Conservation (phyloP, 2,329 filamentous ascomycete species). For the Fusarium transvaalense region DNA sequence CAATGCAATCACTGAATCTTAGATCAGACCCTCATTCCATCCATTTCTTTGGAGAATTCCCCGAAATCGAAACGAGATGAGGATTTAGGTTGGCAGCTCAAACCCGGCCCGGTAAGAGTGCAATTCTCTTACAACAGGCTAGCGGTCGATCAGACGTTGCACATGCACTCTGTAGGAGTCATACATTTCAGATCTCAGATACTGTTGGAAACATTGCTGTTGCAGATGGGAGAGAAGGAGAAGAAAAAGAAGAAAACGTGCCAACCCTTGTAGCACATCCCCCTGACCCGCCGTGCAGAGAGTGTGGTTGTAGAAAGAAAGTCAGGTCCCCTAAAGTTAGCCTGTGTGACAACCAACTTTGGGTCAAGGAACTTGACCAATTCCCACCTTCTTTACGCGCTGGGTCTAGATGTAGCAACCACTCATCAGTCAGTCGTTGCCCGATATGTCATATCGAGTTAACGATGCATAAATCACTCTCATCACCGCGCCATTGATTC, state of each 20-base stretch:
- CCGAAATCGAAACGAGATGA: conserved; percentile 17
- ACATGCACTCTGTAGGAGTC: conserved; percentile 27
- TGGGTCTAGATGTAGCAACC: conserved; percentile 40
- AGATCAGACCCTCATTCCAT: background rate
- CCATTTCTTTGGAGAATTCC: conserved; percentile 21
- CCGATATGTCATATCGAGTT: conserved; percentile 28
- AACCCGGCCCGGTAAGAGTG: conserved; percentile 43
- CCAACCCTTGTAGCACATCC: conserved; percentile 45
- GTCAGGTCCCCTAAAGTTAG: conserved; percentile 20
- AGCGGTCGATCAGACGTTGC: conserved; percentile 44
- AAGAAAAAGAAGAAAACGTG: conserved; percentile 31
- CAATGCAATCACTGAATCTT: conserved; percentile 9
- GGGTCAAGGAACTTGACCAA: conserved; percentile 32
- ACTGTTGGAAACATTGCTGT: conserved; percentile 21
- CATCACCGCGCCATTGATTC: conserved; percentile 46
- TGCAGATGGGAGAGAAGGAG: conserved; percentile 1
- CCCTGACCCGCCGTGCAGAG: conserved; percentile 37
- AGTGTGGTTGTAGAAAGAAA: conserved; percentile 27
- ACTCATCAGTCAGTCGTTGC: conserved; percentile 35
- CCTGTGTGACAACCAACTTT: conserved; percentile 32
- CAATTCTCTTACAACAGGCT: conserved; percentile 37
- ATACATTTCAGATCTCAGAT: conserved; percentile 40
- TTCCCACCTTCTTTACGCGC: conserved; percentile 46
- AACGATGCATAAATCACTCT: conserved; percentile 41
- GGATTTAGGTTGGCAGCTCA: conserved; percentile 31